Conservation (phyloP, 2,329 filamentous ascomycete genomes). For the Capronia coronata region DNA sequence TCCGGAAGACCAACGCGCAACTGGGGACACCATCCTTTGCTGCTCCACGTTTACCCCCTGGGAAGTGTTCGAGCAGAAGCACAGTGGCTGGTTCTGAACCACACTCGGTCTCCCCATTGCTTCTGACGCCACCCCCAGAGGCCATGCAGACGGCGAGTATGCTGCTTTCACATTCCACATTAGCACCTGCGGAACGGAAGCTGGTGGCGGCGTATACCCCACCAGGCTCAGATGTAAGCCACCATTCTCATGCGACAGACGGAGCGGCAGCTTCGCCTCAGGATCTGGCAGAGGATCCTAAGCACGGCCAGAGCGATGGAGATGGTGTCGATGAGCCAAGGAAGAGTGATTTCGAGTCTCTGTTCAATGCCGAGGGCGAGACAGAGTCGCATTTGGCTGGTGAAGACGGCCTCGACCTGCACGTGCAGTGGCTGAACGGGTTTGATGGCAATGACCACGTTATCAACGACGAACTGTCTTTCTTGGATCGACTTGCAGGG, state of each 20-base stretch:
- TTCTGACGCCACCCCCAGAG: conserved; percentile 28
- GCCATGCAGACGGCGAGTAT: conserved; percentile 22
- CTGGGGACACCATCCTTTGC: not conserved
- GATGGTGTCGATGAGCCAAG: conserved; percentile 24
- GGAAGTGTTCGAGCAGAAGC: not conserved
- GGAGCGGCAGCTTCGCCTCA: conserved; percentile 14
- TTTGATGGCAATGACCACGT: conserved; percentile 18
- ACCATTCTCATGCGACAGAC: conserved; percentile 16
- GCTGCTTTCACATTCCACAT: conserved; percentile 19
- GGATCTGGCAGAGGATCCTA: conserved; percentile 9
- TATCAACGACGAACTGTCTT: conserved; percentile 6
- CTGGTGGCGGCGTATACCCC: conserved; percentile 23
- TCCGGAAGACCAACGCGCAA: conserved; percentile 64
- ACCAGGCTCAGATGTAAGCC: conserved; percentile 16
- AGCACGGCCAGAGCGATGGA: conserved; percentile 4
- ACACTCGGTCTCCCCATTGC: conserved; percentile 3
- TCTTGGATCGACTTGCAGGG: conserved; percentile 7
- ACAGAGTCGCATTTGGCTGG: conserved; percentile 12
- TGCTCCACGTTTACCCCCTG: not conserved
- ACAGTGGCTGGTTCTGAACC: conserved; percentile 6
- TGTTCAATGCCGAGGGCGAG: conserved; percentile 43
- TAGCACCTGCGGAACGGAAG: conserved; percentile 21
- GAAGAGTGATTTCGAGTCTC: conserved; percentile 42
- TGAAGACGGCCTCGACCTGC: conserved; percentile 21
- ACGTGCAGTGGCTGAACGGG: conserved; percentile 24